Base-by-base conservation (phyloP, 164 flowering plant species). In the Vitis rupestris region DNA sequence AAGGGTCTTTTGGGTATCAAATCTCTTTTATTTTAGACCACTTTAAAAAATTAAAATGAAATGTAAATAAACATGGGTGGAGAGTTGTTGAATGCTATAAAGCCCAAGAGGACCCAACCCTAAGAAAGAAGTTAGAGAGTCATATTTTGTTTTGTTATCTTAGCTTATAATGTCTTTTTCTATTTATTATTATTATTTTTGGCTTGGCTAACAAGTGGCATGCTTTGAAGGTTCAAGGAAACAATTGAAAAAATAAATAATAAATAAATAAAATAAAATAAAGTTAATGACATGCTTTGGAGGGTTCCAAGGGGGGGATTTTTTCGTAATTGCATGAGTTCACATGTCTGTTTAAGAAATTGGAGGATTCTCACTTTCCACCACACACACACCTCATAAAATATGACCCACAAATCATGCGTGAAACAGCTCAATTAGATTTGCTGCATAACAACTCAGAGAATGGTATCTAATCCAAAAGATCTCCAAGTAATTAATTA, bases 331-430 rank as follows among this genome's bases (percentile, higher is more conserved):
- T 79, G 80, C 65, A 57, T 11, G 73, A 75, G 75, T 76, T 86
- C 86, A 86, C 85, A 80, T 87, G 87, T 44, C 29, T 70, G 60
- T 50, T 66, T 81, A 76, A 76, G 63, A 72, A 71, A 78, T 53
- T 59, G 75, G 65, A 67, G 69, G 78, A 70, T 72, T 80, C 77
- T 72, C 72, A 62, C 84, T 84, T 80, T 80, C 83, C 84, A 82
- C 81, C 85, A 61, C 76, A 75, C 59, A 61, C 70, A 72, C 81
- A 74, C 69, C 81, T 75, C 81, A 84, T 75, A 67, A 17, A 73
- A 80, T 75, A 71, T 82, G 81, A 59, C 88, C 87, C 83, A 83
- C 88, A 81, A 80, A 84, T 86, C 88, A 77, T 85, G 86, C 82
- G 68, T 78, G 66, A 63, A 81, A 86, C 90, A 86, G 87, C 86